Evolutionary conservation across 2,329 filamentous ascomycete genomes (phyloP).

Genomic region (Ophiobolus disseminans): DNA sequence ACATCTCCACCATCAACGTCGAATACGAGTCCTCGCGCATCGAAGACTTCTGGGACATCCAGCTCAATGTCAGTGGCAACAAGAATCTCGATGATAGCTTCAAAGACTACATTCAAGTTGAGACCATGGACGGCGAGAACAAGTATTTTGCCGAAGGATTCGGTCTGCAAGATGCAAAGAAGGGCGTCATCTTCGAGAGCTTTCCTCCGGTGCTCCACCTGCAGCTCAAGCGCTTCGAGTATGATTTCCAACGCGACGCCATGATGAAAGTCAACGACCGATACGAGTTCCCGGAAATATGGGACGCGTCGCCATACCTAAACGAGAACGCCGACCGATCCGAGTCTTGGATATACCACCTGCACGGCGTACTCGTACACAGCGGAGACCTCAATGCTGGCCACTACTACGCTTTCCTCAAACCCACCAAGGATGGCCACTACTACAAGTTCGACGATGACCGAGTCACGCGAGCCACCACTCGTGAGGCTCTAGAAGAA

Average conservation of each 20-base stretch:
- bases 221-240: conserved; percentile 96
- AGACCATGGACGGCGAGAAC: conserved; percentile 97
- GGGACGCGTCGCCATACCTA: conserved; percentile 86
- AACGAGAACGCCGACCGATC: conserved; percentile 85
- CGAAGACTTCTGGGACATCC: conserved; percentile 99
- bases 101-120: conserved; percentile 93
- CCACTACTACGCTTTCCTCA: conserved; percentile 97
- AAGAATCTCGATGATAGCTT: conserved; percentile 94
- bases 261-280: conserved; percentile 99
- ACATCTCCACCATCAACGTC: conserved; percentile 98
- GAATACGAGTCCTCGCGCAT: conserved; percentile 94
- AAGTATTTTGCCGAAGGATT: conserved; percentile 94
- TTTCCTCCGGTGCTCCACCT: conserved; percentile 95
- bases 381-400: conserved; percentile 96
- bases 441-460: conserved; percentile 99
- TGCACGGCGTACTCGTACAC: conserved; percentile 95
- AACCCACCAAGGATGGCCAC: conserved; percentile 85
- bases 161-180: conserved; percentile 94
- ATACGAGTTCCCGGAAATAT: conserved; percentile 85
- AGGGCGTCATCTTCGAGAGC: conserved; percentile 95
- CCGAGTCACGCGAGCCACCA: conserved; percentile 91
- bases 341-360: conserved; percentile 87
- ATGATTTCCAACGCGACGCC: conserved; percentile 92
- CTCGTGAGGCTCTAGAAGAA: conserved; percentile 90
- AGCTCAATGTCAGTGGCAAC: conserved; percentile 94